phyloP scores from a whole-genome alignment of 306 rosid genomes.

The Carpinus viminea region DNA sequence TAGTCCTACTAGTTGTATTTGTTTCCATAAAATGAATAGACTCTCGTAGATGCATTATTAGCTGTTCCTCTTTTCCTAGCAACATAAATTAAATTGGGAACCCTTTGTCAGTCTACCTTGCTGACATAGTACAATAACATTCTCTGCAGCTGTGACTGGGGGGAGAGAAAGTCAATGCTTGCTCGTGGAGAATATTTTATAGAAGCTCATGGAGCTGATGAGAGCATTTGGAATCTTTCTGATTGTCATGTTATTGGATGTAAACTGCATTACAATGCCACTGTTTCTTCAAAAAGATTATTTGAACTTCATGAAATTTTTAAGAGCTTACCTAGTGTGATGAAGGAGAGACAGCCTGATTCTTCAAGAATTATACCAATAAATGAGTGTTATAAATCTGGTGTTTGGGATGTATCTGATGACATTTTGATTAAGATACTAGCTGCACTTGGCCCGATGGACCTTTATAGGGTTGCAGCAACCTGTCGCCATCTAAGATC shows the following conservation, averaged over 20 bases:
- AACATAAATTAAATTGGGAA: background rate
- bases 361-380: conserved; percentile 54
- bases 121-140: conserved; percentile 27
- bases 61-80: background rate
- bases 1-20: background rate
- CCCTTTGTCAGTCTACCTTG: conserved; percentile 10
- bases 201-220: conserved; percentile 31
- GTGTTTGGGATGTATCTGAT: conserved; percentile 82
- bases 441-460: conserved; percentile 57
- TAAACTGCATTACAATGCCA: conserved; percentile 55
- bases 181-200: conserved; percentile 37
- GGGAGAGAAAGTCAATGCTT: conserved; percentile 58
- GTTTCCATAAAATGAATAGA: background rate
- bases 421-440: conserved; percentile 65
- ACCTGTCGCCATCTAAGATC: conserved; percentile 76
- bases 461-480: conserved; percentile 70
- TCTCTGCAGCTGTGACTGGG: conserved; percentile 80
- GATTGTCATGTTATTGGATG: conserved; percentile 92
- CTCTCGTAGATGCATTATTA: background rate
- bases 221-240: conserved; percentile 69
- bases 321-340: conserved; percentile 66
- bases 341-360: conserved; percentile 32
- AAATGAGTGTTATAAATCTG: conserved; percentile 41
- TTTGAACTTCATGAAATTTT: conserved; percentile 94
- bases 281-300: conserved; percentile 53